Conservation (phyloP, 2,329 filamentous ascomycete species). For the Colletotrichum sp. region DNA sequence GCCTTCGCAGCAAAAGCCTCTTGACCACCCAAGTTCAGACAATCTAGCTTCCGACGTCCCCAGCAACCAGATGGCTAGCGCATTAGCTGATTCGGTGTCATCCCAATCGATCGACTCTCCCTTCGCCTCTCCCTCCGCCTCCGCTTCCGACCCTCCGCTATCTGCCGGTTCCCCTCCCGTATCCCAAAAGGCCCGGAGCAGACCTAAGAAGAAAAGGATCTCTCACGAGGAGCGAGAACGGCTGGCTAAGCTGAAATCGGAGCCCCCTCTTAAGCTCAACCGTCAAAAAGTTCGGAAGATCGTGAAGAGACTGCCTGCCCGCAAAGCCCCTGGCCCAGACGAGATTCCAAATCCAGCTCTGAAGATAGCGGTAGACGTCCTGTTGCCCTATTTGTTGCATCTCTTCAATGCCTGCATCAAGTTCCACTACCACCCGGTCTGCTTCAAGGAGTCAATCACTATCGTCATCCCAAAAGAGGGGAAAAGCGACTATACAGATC, state of each 20-base stretch:
- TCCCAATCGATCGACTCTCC: neutral
- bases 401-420: neutral
- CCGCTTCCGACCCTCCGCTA: neutral
- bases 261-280: neutral
- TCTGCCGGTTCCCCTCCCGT: neutral
- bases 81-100: neutral
- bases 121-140: too few relatives aligned
- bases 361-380: neutral
- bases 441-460: neutral
- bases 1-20: neutral
- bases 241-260: neutral
- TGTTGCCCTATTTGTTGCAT: neutral
- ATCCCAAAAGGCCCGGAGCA: neutral
- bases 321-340: neutral
- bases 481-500: neutral
- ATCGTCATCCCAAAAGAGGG: neutral
- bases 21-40: neutral
- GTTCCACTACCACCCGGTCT: neutral
- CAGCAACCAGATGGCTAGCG: neutral
- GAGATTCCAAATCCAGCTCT: neutral
- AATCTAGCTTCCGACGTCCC: neutral
- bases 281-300: neutral
- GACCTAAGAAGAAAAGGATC: neutral
- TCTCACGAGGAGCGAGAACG: neutral
- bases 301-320: neutral